A percentile compares a stretch with the other conserved stretches of the same genome.
These are phyloP conservation scores for Nyctanthes arbortristis DNA, from an alignment of 257 asterid species.

Conservation along the genomic window DNA sequence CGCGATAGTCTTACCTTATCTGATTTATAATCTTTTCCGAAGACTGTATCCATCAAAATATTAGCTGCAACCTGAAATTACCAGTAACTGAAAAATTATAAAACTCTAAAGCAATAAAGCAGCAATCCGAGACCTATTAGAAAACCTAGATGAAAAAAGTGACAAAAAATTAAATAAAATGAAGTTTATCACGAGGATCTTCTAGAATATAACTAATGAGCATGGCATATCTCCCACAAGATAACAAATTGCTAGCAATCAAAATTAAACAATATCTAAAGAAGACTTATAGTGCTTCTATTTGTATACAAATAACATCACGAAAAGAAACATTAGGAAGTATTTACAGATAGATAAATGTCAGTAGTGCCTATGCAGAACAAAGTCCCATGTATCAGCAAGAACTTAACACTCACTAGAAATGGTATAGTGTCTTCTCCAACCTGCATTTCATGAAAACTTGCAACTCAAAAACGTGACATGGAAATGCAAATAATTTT, in stretches of 20 bases:
- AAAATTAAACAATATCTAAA: neutral
- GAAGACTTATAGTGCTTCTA: neutral
- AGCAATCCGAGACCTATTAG: neutral
- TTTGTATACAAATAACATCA: neutral
- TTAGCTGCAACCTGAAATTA: slow-evolving; percentile 80
- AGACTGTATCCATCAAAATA: slow-evolving; percentile 76
- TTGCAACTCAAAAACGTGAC: neutral
- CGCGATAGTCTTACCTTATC: slow-evolving; percentile 62
- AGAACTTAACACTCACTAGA: neutral
- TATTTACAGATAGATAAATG: neutral
- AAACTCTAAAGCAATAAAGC: slow-evolving; percentile 7
- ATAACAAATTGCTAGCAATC: neutral
- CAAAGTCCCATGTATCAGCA: neutral
- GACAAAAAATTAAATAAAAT: neutral
- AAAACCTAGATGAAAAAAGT: neutral
- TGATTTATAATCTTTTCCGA: slow-evolving; percentile 62
- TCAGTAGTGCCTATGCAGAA: neutral
- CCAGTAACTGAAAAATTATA: slow-evolving; percentile 21
- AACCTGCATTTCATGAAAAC: neutral
- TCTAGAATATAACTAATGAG: neutral
- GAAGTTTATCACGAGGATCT: slow-evolving; percentile 1
- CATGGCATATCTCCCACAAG: neutral
- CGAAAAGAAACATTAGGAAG: neutral
- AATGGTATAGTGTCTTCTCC: neutral
- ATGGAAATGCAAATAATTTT: neutral